Evolutionary conservation across 1,284 basidiomycete species (phyloP), one percentile per base, ranked within the genome.

Genomic region (Heterobasidion irregulare): DNA sequence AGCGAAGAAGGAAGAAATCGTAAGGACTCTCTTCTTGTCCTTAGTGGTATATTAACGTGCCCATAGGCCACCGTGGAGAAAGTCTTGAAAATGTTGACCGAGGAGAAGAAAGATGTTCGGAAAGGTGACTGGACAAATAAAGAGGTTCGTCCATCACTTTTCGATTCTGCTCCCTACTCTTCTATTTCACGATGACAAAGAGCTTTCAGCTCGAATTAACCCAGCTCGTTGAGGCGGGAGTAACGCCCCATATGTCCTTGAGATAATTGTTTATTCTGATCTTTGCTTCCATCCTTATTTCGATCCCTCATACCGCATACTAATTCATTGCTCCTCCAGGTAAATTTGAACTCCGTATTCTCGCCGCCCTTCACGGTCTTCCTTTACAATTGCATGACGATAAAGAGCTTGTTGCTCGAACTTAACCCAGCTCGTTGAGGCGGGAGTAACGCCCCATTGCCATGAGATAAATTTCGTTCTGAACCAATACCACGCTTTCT

Each of bases 61-160:
- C 48, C 61, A 52, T 65, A 90, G 91, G 92, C 86, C 13, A 89
- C 79, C 12, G 83, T 93, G 18, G 90, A 95, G 72, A 96, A 93
- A 73, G 79, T 98, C 48, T 75, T 90, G 62, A 87, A 94, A 65
- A 75, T 80, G 57, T 70, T 99, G 51, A 84, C 82, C 4, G 89
- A 86, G 48, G 92, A 97, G 58, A 80, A 82, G 68, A 94, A 87
- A 74, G 97, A 99, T 70, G 86, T 96, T 55, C 88, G 97, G 57
- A 99, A 99, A 73, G 87, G 79, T 19, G 89, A 92, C 47, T 99
- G 97, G 97, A 85, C 74, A 54, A 95, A 92, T 74, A 99, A 98
- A 83, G 97, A 99, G 92, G 97, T 92, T 64, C 70, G 87, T 66
- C 63, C 34, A 53, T 48, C 56, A 15, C 52, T 41, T 43, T 34